A percentile compares a stretch with the other conserved stretches of the same genome.
phyloP scores from a whole-genome alignment of 495 filamentous ascomycete genomes.

The Sporormia fimetaria region DNA sequence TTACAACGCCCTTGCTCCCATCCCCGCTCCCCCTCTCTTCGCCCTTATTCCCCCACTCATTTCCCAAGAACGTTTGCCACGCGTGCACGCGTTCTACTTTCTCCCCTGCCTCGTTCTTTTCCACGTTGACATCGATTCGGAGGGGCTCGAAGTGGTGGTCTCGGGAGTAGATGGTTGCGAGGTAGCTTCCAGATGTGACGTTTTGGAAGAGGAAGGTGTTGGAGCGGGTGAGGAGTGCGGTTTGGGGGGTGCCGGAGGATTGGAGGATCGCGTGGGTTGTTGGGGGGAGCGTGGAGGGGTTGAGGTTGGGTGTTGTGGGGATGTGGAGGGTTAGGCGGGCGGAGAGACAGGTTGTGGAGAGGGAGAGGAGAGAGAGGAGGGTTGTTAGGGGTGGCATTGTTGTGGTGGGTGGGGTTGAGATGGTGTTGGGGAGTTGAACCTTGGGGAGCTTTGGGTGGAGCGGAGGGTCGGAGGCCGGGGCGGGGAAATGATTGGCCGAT shows the following conservation, averaged over 20 bases:
- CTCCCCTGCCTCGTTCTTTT: constrained; percentile 25
- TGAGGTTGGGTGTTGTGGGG: constrained; percentile 35
- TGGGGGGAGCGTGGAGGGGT: constrained; percentile 47
- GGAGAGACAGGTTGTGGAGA: constrained; percentile 28
- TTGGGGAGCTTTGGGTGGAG: too few species aligned
- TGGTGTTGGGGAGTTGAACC: neutral
- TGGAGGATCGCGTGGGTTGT: constrained; percentile 61
- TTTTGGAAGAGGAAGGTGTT: constrained; percentile 66
- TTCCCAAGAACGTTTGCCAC: constrained; percentile 80
- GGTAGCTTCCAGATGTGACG: constrained; percentile 55
- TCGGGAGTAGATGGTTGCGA: constrained; percentile 62
- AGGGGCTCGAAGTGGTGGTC: constrained; percentile 65
- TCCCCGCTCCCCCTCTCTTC: constrained; percentile 39
- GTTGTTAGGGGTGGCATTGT: constrained; percentile 9
- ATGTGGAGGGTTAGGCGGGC: constrained; percentile 33
- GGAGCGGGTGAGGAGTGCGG: constrained; percentile 50
- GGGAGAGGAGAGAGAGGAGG: constrained; percentile 19
- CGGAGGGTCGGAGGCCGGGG: too few species aligned
- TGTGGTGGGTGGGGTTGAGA: neutral
- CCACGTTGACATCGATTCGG: constrained; percentile 53
- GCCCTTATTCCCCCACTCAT: constrained; percentile 76
- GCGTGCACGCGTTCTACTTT: constrained; percentile 42
- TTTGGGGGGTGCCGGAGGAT: constrained; percentile 37
- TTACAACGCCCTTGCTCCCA: constrained; percentile 25
- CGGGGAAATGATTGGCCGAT: too few species aligned